Evolutionary conservation across 2,329 filamentous ascomycete genomes (phyloP).

Genomic region (Diaporthe destruens): DNA sequence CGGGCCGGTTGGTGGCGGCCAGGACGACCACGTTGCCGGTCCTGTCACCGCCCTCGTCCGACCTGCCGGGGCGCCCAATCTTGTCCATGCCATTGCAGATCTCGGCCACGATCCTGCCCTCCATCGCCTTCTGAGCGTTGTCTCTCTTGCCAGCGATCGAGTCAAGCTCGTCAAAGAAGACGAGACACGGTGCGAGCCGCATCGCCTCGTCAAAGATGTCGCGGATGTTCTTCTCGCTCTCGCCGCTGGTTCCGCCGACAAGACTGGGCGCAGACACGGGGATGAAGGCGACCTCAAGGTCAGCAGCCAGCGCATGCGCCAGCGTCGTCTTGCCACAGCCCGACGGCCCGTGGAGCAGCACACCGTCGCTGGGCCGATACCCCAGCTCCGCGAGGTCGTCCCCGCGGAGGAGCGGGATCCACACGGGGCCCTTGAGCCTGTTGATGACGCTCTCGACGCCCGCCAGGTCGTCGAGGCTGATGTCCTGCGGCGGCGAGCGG

Average conservation of each 20-base stretch:
- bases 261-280: conserved; percentile 85
- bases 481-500: conserved; percentile 73
- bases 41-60: conserved; percentile 83
- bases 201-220: conserved; percentile 92
- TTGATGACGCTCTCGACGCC: conserved; percentile 80
- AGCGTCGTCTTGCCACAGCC: conserved; percentile 91
- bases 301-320: conserved; percentile 82
- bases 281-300: conserved; percentile 82
- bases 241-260: conserved; percentile 88
- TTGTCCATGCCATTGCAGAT: conserved; percentile 90
- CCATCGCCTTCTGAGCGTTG: conserved; percentile 87
- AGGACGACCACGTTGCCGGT: conserved; percentile 88
- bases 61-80: conserved; percentile 78
- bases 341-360: conserved; percentile 85
- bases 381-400: conserved; percentile 74
- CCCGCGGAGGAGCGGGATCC: conserved; percentile 78
- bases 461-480: conserved; percentile 79
- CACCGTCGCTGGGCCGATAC: conserved; percentile 78
- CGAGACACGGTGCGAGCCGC: conserved; percentile 84
- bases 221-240: conserved; percentile 87
- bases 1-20: conserved; percentile 89
- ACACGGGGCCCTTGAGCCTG: conserved; percentile 77
- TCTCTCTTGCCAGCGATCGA: conserved; percentile 90
- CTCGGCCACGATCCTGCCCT: conserved; percentile 86
- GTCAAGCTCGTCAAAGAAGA: conserved; percentile 95